Base-by-base conservation (phyloP, 768 basidiomycete species). In the Podaxis pistillaris region DNA sequence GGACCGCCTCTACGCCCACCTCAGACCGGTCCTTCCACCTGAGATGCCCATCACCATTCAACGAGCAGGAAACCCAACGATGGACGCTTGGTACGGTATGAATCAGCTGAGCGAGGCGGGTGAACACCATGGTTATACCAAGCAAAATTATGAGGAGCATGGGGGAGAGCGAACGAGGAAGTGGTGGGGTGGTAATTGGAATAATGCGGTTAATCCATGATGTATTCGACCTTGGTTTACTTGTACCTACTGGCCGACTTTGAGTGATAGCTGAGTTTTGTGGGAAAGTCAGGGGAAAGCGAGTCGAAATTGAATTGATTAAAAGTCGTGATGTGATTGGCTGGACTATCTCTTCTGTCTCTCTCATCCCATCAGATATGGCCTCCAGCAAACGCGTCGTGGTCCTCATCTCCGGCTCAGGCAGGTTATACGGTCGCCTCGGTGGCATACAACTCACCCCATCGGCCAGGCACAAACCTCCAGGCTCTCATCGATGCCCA, bases 131-230 rank as follows among this genome's bases (percentile, higher is more conserved):
- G 81, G 84, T 2, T 83, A 96, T 41, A 92, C 89, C 15, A 81
- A 79, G 67, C 86, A 82, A 4, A 93, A 98, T 71, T 99, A 98
- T 67, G 87, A 93, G 7, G 97, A 99, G 72, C 84, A 86, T 75
- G 96, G 97, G 0, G 86, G 86, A 1, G 95, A 97, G 73, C 83
- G 93, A 64, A 79, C 96, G 63, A 92, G 89, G 73, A 83, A 83
- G 70, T 97, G 97, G 90, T 93, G 90, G 85, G 94, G 94, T 71
- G 89, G 95, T 6, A 98, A 98, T 71, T 92, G 89, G 88, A 91
- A 92, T 69, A 75, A 73, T 22, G 73, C 36, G 49, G 64, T 63
- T 36, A 46, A 22, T 63, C 17, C 60, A 24, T 60, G 53, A 64
- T 40, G 38, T 26, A 33, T 8, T 8, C 8, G n/a, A 53, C 30